Conservation (phyloP, 331 rosid species). For the Phaseolus coccineus region DNA sequence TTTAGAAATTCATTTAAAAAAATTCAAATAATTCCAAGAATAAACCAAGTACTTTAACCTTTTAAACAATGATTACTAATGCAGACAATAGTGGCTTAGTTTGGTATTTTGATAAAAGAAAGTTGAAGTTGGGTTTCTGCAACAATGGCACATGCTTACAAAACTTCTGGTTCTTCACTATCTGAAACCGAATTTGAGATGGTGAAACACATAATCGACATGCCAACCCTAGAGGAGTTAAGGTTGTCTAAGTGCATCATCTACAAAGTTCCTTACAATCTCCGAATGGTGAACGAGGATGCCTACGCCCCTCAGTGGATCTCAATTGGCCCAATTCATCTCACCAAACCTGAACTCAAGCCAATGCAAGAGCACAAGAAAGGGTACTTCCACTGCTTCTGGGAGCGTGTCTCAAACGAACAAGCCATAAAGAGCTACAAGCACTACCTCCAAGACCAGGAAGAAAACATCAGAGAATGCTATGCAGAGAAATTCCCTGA, state of each 20-base stretch:
- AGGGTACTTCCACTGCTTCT: constrained; percentile 43
- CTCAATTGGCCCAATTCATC: constrained; percentile 55
- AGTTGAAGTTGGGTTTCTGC: not conserved
- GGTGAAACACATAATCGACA: constrained; percentile 41
- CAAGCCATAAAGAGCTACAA: not conserved
- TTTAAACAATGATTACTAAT: not conserved
- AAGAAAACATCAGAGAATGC: constrained; percentile 21
- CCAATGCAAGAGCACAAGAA: constrained; percentile 50
- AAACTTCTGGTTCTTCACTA: not conserved
- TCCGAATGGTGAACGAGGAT: constrained; percentile 3
- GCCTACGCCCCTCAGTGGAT: constrained; percentile 52
- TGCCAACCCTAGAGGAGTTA: constrained; percentile 32
- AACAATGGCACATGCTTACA: constrained; percentile 22
- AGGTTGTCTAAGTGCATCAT: constrained; percentile 22
- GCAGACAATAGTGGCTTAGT: not conserved
- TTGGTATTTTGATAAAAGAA: not conserved
- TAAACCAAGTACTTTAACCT: not conserved
- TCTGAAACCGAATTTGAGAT: constrained; percentile 29
- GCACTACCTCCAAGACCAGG: not conserved
- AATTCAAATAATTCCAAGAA: too few species aligned
- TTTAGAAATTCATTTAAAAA: too few species aligned
- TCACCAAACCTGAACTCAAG: not conserved
- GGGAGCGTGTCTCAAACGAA: constrained; percentile 8
- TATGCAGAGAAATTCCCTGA: constrained; percentile 30
- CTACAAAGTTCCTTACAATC: constrained; percentile 49